Percentiles rank a stretch among this genome's conserved stretches.
Conservation (phyloP, 2,329 filamentous ascomycete species). For the Monosporascus sp. region DNA sequence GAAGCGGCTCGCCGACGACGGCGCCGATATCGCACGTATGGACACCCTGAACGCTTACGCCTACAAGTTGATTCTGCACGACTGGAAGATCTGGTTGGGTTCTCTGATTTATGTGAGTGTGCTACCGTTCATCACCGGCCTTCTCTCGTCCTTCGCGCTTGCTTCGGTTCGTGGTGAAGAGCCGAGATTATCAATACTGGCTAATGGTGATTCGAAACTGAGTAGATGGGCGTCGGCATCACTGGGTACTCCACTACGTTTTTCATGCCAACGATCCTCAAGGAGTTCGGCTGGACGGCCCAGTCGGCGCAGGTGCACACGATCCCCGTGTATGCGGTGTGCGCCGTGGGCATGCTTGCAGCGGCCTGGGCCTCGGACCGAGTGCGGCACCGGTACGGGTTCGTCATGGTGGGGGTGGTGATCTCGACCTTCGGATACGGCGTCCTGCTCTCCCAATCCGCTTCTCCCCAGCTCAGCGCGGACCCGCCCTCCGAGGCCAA, state of each 20-base stretch:
- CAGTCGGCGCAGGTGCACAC: slow-evolving; percentile 31
- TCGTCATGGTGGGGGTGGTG: slow-evolving; percentile 24
- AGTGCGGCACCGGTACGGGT: slow-evolving; percentile 29
- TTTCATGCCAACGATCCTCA: slow-evolving; percentile 38
- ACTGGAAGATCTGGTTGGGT: slow-evolving; percentile 37
- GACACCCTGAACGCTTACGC: slow-evolving; percentile 26
- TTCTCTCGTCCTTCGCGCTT: too few species aligned
- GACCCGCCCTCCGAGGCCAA: slow-evolving; percentile 21
- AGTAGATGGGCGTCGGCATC: slow-evolving; percentile 24
- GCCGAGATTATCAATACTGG: too few species aligned
- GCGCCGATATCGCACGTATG: slow-evolving; percentile 21
- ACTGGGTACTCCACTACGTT: slow-evolving; percentile 31
- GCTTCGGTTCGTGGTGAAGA: too few species aligned
- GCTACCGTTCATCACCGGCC: too few species aligned
- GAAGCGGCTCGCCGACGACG: slow-evolving; percentile 26
- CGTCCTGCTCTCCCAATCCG: slow-evolving; percentile 27
- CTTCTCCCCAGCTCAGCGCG: not conserved
- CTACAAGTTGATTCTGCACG: slow-evolving; percentile 25
- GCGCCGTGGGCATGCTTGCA: slow-evolving; percentile 25
- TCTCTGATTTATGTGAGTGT: slow-evolving; percentile 16
- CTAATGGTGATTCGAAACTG: too few species aligned
- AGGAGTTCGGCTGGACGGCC: slow-evolving; percentile 33
- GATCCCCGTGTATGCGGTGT: slow-evolving; percentile 33
- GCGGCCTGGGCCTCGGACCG: slow-evolving; percentile 30
- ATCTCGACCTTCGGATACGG: slow-evolving; percentile 28